Percentiles rank a stretch among this genome's conserved stretches.
Evolutionary conservation across 768 basidiomycete species (phyloP).

Genomic region (Arthromyces matolae): DNA sequence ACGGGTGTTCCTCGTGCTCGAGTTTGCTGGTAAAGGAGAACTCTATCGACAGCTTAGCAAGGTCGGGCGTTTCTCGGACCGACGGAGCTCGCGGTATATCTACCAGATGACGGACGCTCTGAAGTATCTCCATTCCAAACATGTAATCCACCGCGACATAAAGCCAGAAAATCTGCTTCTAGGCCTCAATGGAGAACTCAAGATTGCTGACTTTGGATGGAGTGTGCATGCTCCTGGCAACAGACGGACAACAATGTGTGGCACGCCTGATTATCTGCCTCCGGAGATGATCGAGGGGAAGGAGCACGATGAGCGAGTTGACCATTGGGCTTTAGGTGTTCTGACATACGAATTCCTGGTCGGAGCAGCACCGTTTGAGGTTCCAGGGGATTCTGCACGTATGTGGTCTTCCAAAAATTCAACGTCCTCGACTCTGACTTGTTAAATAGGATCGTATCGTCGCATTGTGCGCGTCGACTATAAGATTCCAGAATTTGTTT

Average conservation of each 20-base stretch:
- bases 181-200: conserved; percentile 93
- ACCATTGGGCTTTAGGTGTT: conserved; percentile 95
- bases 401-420: conserved; percentile 20
- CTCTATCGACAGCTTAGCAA: conserved; percentile 93
- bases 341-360: conserved; percentile 91
- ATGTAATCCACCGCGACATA: conserved; percentile 98
- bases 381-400: conserved; percentile 72
- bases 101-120: conserved; percentile 98
- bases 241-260: conserved; percentile 85
- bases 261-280: conserved; percentile 93
- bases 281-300: conserved; percentile 97
- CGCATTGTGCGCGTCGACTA: conserved; percentile 88
- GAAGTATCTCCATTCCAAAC: conserved; percentile 89
- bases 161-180: conserved; percentile 97
- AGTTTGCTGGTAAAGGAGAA: conserved; percentile 96
- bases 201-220: conserved; percentile 99
- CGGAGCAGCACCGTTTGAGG: conserved; percentile 80
- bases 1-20: conserved; percentile 96
- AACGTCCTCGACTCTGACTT: background rate
- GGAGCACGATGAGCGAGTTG: conserved; percentile 85
- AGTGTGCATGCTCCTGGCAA: conserved; percentile 94
- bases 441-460: conserved; percentile 73
- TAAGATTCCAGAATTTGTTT: conserved; percentile 53
- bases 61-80: conserved; percentile 82
- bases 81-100: conserved; percentile 83